phyloP scores from a whole-genome alignment of 805 yeast genomes.

The Barnettozyma vustinii region DNA sequence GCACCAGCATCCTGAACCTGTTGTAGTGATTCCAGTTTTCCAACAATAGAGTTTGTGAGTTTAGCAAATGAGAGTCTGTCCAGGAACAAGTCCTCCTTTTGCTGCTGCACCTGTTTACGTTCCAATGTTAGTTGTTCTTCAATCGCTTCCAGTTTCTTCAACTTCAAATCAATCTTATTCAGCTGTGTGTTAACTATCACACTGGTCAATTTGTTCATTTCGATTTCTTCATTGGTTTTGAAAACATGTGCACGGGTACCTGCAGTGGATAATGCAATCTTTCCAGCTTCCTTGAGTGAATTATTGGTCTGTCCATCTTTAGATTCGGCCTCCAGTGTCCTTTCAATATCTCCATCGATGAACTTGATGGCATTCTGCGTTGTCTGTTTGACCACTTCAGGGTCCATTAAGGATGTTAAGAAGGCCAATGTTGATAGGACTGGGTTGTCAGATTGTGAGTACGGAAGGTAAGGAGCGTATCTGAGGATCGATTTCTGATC shows the following conservation, averaged over 20 bases:
- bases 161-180: constrained; percentile 58
- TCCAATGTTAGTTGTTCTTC: constrained; percentile 66
- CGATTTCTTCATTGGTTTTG: constrained; percentile 76
- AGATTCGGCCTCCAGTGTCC: constrained; percentile 14
- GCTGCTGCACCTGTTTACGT: constrained; percentile 50
- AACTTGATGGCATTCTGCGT: constrained; percentile 50
- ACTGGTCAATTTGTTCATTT: constrained; percentile 54
- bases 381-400: constrained; percentile 80
- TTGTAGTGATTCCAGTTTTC: constrained; percentile 33
- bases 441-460: constrained; percentile 85
- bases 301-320: constrained; percentile 15
- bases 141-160: constrained; percentile 50
- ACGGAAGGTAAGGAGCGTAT: constrained; percentile 80
- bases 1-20: constrained; percentile 7
- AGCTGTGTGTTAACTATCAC: constrained; percentile 57
- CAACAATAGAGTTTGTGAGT: constrained; percentile 44
- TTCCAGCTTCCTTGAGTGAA: constrained; percentile 51
- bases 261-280: constrained; percentile 65
- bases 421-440: constrained; percentile 90
- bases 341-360: constrained; percentile 22
- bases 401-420: constrained; percentile 78
- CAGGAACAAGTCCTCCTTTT: constrained; percentile 60
- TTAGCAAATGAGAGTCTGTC: constrained; percentile 65
- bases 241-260: constrained; percentile 79
- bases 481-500: constrained; percentile 64